Evolutionary conservation across 2,329 filamentous ascomycete species (phyloP), one percentile per base, ranked within the genome.

Genomic region (Penicillium hesseltinei): DNA sequence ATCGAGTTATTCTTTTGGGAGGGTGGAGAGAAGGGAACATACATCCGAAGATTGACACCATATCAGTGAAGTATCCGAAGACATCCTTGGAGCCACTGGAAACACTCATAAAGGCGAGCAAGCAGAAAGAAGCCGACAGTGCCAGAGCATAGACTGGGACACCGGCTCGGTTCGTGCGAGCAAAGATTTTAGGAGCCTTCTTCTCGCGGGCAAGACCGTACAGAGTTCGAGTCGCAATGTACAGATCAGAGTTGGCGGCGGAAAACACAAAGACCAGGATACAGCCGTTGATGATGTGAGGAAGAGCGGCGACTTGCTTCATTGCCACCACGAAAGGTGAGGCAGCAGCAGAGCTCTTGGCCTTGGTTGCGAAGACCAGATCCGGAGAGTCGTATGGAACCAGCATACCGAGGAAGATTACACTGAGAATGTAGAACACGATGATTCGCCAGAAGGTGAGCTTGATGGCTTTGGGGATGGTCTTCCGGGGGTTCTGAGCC

Each of bases 321-420:
- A 90, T 87, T 27, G 88, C 88, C 10, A 89, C 85, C 52, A 91
- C 88, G 68, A 90, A 91, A 4, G 89, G 89, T 13, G 85, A 88
- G 2, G 86, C 85, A 23, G 81, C 80, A 49, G 85, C 84, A 55
- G 10, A 75, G 38, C 40, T 62, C 21, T 56, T 55, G 36, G 73
- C 60, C 43, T 73, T 66, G 13, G 54, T 67, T 46, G 71, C 68
- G 63, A 86, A 86, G n/a, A 77, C 73, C 7, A 66, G 65, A 7
- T 54, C 51, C 3, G 19, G 25, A 2, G 91, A 83, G 56, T 88
- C 80, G 69, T 87, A 88, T 2, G 90, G 80, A 43, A 91, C 81
- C 19, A 90, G 71, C 49, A 90, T 85, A 5, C 88, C 87, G 4
- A 90, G 84, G 19, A 82, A 84, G 3, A 92, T 79, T 0, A 88